Evolutionary conservation across 306 rosid genomes (phyloP).

Genomic region (Citrullus colocynthis): DNA sequence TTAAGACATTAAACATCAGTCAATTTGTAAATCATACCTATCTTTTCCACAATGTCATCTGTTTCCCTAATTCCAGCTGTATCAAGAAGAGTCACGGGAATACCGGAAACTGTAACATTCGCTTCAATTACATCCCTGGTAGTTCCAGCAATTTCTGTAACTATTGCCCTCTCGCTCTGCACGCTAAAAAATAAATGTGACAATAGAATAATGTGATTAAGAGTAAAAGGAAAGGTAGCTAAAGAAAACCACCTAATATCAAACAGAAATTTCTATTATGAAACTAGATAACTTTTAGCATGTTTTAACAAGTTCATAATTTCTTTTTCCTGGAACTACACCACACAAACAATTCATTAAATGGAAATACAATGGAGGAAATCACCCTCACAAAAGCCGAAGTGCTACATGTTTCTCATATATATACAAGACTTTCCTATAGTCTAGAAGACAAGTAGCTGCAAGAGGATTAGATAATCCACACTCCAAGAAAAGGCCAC

Average conservation of each 20-base stretch:
- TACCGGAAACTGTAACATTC: constrained; percentile 56
- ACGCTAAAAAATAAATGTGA: constrained; percentile 43
- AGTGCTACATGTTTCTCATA: not conserved
- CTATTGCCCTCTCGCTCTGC: constrained; percentile 99
- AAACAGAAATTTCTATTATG: not conserved
- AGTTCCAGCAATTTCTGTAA: constrained; percentile 96
- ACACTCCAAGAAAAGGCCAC: not conserved
- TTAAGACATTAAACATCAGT: not conserved
- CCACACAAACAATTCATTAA: not conserved
- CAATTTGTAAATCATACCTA: constrained; percentile 41
- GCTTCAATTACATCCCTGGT: constrained; percentile 97
- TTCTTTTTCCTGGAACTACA: not conserved
- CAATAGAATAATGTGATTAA: constrained; percentile 23
- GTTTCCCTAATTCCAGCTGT: constrained; percentile 98
- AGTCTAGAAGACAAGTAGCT: not conserved
- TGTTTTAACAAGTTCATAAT: not conserved
- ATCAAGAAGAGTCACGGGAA: constrained; percentile 91
- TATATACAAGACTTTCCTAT: not conserved
- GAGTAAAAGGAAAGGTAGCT: not conserved
- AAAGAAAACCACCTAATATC: not conserved
- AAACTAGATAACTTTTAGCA: not conserved
- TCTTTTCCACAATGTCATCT: constrained; percentile 83
- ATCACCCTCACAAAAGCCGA: not conserved
- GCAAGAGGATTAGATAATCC: not conserved
- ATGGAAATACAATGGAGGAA: not conserved